Base-by-base conservation (phyloP, 352 stramenopile species). In the Phytophthora meadii region DNA sequence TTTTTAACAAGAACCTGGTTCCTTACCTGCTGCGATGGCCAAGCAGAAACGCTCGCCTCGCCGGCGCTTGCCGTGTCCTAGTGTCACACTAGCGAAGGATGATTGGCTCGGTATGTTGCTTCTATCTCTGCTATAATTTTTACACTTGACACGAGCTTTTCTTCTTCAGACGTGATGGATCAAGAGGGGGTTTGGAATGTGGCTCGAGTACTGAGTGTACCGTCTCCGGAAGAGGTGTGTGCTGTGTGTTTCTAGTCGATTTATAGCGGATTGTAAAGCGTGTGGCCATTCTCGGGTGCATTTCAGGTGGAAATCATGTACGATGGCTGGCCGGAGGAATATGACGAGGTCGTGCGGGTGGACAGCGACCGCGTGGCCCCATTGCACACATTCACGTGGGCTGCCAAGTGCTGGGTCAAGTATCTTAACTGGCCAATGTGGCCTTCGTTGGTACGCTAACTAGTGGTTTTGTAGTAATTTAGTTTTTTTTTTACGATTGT, bases 401-500 rank as follows among this genome's bases (percentile, higher is more conserved):
- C 77, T 7, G 82, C 90, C 48, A 90, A 90, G 65, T 90, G 82
- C 57, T 93, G 84, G 84, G 81, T 83, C 34, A 89, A 89, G 53
- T 93, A 90, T 45, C 73, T 80, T 32, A 93, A 93, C 58, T 93
- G 81, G 81, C 84, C 82, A 3, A 75, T 77, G 66, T 93, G 84
- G 84, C 82, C 84, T 2, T 84, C 81, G 8, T 51, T 93, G 28
- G 84, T 93, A 39, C 17, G 59, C 34, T 41, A 19, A 22, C 8
- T 58, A 44, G 37, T 40, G 42, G 32, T 22, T 42, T n/a, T 27
- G 4, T 3, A 45, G 3, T 15, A 28, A 22, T 22, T 22, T 22
- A 22, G 22, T 27, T 27, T 27, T 30, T 15, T 27, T 58, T 8
- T 36, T 14, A 36, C 30, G 30, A 10, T 14, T 34, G 5, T 10